Conservation (phyloP, 164 flowering plant genomes). For the Stephania yunnanensis region DNA sequence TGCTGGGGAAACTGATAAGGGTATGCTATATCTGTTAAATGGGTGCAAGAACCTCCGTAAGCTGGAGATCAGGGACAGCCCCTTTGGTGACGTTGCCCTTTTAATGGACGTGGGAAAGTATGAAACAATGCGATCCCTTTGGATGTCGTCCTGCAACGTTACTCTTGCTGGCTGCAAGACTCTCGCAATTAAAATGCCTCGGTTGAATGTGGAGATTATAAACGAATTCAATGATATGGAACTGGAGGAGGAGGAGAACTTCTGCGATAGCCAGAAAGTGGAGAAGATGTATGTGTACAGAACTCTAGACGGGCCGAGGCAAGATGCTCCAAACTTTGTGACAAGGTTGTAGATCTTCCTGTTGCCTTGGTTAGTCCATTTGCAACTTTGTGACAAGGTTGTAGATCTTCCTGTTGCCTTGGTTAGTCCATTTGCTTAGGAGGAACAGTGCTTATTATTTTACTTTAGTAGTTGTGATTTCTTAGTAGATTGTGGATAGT, state of each 20-base stretch:
- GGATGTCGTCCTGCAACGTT: constrained; percentile 94
- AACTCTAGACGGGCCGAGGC: constrained; percentile 59
- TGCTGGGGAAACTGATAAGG: constrained; percentile 83
- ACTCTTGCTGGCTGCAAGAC: constrained; percentile 74
- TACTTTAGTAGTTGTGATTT: no score
- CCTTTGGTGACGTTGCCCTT: constrained; percentile 75
- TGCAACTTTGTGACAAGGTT: constrained; percentile 68
- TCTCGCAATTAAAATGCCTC: constrained; percentile 67
- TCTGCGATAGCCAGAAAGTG: constrained; percentile 44
- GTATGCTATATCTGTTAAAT: constrained; percentile 71
- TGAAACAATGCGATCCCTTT: constrained; percentile 99
- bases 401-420: constrained; percentile 16
- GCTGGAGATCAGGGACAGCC: constrained; percentile 83
- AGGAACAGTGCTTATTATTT: background rate
- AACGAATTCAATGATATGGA: constrained; percentile 33
- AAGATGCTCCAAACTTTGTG: constrained; percentile 70
- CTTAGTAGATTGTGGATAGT: background rate
- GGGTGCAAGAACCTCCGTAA: constrained; percentile 86
- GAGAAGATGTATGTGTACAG: constrained; percentile 83
- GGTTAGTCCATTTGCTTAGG: background rate
- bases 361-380: background rate
- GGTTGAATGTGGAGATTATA: constrained; percentile 80
- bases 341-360: constrained; percentile 42
- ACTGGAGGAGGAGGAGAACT: constrained; percentile 30
- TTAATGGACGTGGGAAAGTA: constrained; percentile 74